Evolutionary conservation across 1,284 basidiomycete genomes (phyloP), one percentile per base, ranked within the genome.

Genomic region (Spongispora temasekensis): DNA sequence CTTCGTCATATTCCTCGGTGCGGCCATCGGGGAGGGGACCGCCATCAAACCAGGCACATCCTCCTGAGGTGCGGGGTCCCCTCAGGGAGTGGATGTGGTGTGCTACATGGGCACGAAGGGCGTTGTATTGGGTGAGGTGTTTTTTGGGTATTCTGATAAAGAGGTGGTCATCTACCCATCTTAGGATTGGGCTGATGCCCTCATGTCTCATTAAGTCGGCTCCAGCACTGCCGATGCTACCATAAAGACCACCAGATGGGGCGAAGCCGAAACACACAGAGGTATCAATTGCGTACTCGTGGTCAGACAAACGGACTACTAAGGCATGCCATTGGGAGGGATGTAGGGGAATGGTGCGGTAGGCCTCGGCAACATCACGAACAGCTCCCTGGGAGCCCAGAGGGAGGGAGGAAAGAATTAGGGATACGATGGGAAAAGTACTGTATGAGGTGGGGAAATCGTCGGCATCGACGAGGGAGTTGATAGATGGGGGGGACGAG

Each of bases 71-170:
- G 31, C 7, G 1, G 3, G 8, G 8, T 3, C 76, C 79, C 79
- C 81, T 53, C 77, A 71, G 0, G 67, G 55, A 0, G 80, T 44
- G 0, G 77, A 79, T 0, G 75, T 72, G 1, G 81, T 67, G n/a
- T 0, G 78, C 77, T 0, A 32, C 2, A 0, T 25, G 15, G 0
- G 67, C 50, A 25, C 78, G 60, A 1, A 82, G 69, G 31, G 78
- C 74, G n/a, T n/a, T n/a, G n/a, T n/a, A n/a, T n/a, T n/a, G n/a
- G n/a, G n/a, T n/a, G n/a, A n/a, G n/a, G n/a, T n/a, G n/a, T n/a
- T n/a, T n/a, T n/a, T n/a, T n/a, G n/a, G n/a, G n/a, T n/a, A n/a
- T n/a, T n/a, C n/a, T n/a, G n/a, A n/a, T n/a, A n/a, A n/a, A n/a
- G n/a, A n/a, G n/a, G n/a, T n/a, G n/a, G n/a, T n/a, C n/a, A n/a